A percentile compares a stretch with the other conserved stretches of the same genome.
phyloP scores from a whole-genome alignment of 2,329 filamentous ascomycete species.

The Fusarium nelsonii region DNA sequence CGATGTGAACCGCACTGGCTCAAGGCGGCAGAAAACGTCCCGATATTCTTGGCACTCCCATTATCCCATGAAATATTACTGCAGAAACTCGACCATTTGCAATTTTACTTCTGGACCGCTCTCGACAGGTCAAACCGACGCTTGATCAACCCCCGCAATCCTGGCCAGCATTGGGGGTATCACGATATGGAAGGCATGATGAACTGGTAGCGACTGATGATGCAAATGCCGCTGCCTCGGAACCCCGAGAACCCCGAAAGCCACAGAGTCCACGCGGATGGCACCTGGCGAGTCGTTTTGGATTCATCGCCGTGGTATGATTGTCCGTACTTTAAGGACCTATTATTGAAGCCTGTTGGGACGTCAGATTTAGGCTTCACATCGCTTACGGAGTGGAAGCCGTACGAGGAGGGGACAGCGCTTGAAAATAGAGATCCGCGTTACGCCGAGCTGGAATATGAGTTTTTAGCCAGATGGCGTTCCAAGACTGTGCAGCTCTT shows the following conservation, averaged over 20 bases:
- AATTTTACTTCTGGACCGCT: constrained; percentile 46
- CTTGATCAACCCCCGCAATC: background rate
- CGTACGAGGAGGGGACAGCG: background rate
- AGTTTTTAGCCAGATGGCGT: constrained; percentile 47
- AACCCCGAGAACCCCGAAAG: background rate
- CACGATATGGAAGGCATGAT: constrained; percentile 34
- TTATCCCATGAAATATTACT: background rate
- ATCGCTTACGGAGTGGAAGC: background rate
- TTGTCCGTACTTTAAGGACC: constrained; percentile 43
- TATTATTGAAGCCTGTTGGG: constrained; percentile 12
- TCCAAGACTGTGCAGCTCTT: constrained; percentile 22
- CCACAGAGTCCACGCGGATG: constrained; percentile 37
- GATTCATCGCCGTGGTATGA: constrained; percentile 47
- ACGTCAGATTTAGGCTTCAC: background rate
- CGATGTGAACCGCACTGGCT: constrained; percentile 5
- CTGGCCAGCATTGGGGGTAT: constrained; percentile 1
- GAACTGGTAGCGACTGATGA: constrained; percentile 48
- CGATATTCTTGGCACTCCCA: too few relatives aligned
- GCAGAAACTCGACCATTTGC: constrained; percentile 32
- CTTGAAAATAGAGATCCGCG: background rate
- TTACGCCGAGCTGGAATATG: constrained; percentile 38
- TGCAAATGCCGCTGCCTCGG: constrained; percentile 29
- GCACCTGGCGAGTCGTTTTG: constrained; percentile 43
- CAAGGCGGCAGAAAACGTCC: background rate
- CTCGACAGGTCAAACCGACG: constrained; percentile 36